Base-by-base conservation (phyloP, 805 yeast genomes). In the Barnettozyma vustinii region DNA sequence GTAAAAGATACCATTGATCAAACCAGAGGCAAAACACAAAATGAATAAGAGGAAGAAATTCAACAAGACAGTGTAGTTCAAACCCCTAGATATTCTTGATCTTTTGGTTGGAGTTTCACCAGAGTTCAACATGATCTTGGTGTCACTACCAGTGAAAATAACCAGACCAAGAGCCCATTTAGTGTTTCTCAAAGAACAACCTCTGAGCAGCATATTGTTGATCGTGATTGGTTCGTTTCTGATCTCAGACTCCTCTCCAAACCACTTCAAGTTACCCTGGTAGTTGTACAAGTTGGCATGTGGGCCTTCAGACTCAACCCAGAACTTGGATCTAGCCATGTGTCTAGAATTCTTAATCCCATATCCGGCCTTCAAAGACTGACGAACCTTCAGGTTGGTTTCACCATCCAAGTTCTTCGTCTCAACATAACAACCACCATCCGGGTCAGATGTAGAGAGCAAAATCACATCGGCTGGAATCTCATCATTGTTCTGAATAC, bases 251-350 rank as follows among this genome's bases (percentile, higher is more conserved):
- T 50, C 50, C 25, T 50, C 52, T 20, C 50, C 52, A 44, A 69
- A 58, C 70, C 75, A 79, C 55, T 75, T 77, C 53, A 84, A 59
- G 56, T 81, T 83, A 54, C 94, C 95, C 62, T 84, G 87, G 59
- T 85, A 87, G 39, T 82, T 75, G 64, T 87, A 87, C 54, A 87
- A 69, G 61, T 84, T 85, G 1, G 90, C 77, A 64, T 86, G 89
- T 15, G 95, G 95, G 8, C 90, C 92, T 67, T 87, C 94, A 69
- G 86, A 78, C 56, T 86, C 88, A n/a, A 86, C 67, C 77, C 84
- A 78, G 56, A 84, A 84, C 53, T 73, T 74, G 46, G 79, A 68
- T 57, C 73, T 71, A 7, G 75, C 70, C 37, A 77, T 60, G 56
- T 79, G 83, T 51, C 71, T 67, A 1, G 77, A 67, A 46, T 72